A percentile compares a stretch with the other conserved stretches of the same genome.
phyloP scores from a whole-genome alignment of 345 rosid species.

The Noccaea caerulescens region DNA sequence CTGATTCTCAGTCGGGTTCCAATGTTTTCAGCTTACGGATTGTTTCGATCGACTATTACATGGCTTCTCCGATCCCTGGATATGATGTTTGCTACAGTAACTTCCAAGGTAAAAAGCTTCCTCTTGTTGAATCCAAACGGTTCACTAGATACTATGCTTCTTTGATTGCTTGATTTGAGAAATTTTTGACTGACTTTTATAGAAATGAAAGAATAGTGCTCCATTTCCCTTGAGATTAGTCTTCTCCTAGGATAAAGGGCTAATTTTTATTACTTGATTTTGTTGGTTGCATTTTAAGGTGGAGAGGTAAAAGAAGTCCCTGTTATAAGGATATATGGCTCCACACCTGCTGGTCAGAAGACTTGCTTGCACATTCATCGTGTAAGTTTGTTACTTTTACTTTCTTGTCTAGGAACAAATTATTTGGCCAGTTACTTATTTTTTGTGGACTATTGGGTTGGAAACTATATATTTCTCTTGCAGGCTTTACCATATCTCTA shows the following conservation, averaged over 20 bases:
- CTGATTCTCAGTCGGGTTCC: slow-evolving; percentile 55
- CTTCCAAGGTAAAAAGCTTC: slow-evolving; percentile 64
- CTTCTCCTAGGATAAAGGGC: neutral
- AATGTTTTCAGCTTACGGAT: slow-evolving; percentile 76
- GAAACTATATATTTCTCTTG: slow-evolving; percentile 32
- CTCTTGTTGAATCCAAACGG: neutral
- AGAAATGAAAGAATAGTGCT: neutral
- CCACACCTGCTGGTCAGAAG: slow-evolving; percentile 94
- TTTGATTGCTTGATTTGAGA: neutral
- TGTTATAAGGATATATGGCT: slow-evolving; percentile 80
- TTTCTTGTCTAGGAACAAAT: slow-evolving; percentile 2
- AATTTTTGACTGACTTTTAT: neutral
- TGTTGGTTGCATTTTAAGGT: slow-evolving; percentile 50
- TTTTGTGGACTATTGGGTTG: neutral
- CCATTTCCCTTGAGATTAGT: neutral
- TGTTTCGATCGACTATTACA: slow-evolving; percentile 80
- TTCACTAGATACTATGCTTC: neutral
- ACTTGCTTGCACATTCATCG: slow-evolving; percentile 91
- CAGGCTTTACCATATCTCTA: slow-evolving; percentile 92
- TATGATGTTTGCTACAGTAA: slow-evolving; percentile 76
- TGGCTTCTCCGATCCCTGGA: slow-evolving; percentile 80
- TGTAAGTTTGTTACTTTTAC: slow-evolving; percentile 46
- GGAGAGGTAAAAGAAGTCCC: slow-evolving; percentile 87
- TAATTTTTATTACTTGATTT: neutral
- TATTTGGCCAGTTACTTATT: neutral